Evolutionary conservation across 202 grass and related monocot genomes (phyloP), one percentile per base, ranked within the genome.

Genomic region (Hordeum pubiflorum): DNA sequence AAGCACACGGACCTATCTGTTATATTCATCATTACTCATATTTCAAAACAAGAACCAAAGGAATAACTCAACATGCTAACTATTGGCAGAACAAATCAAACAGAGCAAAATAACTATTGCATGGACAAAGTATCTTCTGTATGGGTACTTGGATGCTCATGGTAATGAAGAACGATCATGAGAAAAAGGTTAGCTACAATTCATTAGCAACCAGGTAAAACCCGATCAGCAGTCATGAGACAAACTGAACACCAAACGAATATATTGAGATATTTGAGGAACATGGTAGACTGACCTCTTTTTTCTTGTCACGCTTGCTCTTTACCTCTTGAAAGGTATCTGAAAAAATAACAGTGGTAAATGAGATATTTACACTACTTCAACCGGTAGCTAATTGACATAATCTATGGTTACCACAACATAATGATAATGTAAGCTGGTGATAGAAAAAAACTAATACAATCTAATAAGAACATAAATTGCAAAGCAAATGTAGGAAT

Each of bases 291-390:
- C 81, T 79, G 33, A 94, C 93, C 90, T 97, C 93, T 79, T 93
- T 97, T 87, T 97, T 97, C 86, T 93, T 97, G 18, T 93, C 93
- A 2, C 93, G 83, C 77, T 97, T 97, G 86, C 88, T 97, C 90
- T 90, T 97, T 64, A 97, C 93, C 74, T 97, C 90, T 82, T 88
- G 93, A 77, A 96, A 96, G 79, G 90, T 96, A 87, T 92, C 93
- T 96, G 83, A 89, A 87, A 89, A 86, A 86, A 74, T 26, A 50
- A 50, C 44, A 62, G 54, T 55, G 7, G 32, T 44, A 68, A 39
- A 79, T 69, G 41, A 71, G 63, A 82, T 54, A 54, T 54, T 54
- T 54, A 54, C 48, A 52, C 50, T 71, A 29, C 41, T 63, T 55
- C 20, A 56, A 62, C 22, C 46, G 55, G 24, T 72, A 3, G 37